Percentiles rank a stretch among this genome's conserved stretches.
Conservation (phyloP, 495 filamentous ascomycete species). For the Trichocladium uniseriatum region DNA sequence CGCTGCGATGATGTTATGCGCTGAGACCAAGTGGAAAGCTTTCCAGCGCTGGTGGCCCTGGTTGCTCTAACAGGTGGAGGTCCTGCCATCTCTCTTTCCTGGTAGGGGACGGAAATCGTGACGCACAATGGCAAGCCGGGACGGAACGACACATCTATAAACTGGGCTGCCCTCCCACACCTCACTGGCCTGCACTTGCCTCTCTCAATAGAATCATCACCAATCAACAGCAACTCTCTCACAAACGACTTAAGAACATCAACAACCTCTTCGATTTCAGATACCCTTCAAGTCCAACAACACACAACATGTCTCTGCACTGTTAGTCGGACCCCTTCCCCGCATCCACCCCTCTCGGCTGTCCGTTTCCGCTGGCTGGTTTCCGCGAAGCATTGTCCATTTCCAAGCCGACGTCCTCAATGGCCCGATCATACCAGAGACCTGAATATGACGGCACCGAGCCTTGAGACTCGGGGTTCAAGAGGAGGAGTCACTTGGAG, state of each 20-base stretch:
- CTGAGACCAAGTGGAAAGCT: neutral
- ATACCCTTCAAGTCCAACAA: slow-evolving; percentile 7
- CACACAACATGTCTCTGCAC: slow-evolving; percentile 47
- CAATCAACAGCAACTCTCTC: neutral
- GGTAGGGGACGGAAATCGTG: slow-evolving; percentile 12
- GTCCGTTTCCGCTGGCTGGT: neutral
- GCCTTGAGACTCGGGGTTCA: too few relatives aligned
- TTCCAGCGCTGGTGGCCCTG: slow-evolving; percentile 1
- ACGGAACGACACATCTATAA: slow-evolving; percentile 18
- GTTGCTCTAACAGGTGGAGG: slow-evolving; percentile 6
- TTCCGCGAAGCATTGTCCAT: neutral
- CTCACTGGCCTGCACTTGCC: neutral
- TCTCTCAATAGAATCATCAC: neutral
- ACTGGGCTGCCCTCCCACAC: slow-evolving; percentile 4
- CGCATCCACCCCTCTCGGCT: neutral
- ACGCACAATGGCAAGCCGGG: slow-evolving; percentile 21
- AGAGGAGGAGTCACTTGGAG: neutral
- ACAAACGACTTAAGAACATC: slow-evolving; percentile 1
- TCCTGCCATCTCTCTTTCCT: neutral
- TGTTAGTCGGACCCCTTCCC: slow-evolving; percentile 33
- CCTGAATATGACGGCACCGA: neutral
- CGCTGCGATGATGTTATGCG: slow-evolving; percentile 26
- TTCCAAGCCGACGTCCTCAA: neutral
- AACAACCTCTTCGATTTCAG: neutral
- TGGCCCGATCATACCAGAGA: neutral